Evolutionary conservation across 2,329 filamentous ascomycete species (phyloP).

Genomic region (Rhexocercosporidium sp.): DNA sequence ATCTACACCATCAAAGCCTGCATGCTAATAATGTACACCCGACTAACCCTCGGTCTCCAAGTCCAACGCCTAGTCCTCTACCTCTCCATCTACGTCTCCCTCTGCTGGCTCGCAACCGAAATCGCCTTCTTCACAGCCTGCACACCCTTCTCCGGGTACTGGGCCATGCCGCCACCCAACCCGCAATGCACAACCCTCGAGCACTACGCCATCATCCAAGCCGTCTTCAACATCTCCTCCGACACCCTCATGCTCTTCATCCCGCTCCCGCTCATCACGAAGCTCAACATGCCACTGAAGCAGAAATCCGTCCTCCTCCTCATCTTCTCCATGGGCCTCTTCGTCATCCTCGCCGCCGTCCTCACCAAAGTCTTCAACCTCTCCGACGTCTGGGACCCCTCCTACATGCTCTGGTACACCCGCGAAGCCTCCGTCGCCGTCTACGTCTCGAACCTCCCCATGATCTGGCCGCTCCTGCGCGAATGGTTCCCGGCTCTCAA

Average conservation of each 20-base stretch:
- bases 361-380: conserved; percentile 54
- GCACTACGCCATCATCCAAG: conserved; percentile 62
- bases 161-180: conserved; percentile 56
- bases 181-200: conserved; percentile 61
- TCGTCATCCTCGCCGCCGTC: conserved; percentile 54
- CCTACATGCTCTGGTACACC: conserved; percentile 52
- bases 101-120: conserved; percentile 57
- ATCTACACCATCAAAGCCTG: conserved; percentile 61
- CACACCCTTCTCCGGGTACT: conserved; percentile 59
- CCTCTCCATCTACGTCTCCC: conserved; percentile 51
- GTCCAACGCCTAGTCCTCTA: conserved; percentile 52
- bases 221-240: conserved; percentile 62
- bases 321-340: conserved; percentile 52
- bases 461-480: conserved; percentile 49
- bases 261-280: conserved; percentile 58
- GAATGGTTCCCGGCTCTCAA: conserved; percentile 30
- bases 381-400: conserved; percentile 39
- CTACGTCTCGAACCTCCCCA: conserved; percentile 57
- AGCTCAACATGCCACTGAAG: conserved; percentile 52
- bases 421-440: conserved; percentile 57
- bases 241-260: conserved; percentile 62
- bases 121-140: conserved; percentile 55
- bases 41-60: conserved; percentile 54
- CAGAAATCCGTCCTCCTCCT: conserved; percentile 57
- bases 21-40: conserved; percentile 61